Conservation (phyloP, 345 rosid species). For the Acer yangbiense region DNA sequence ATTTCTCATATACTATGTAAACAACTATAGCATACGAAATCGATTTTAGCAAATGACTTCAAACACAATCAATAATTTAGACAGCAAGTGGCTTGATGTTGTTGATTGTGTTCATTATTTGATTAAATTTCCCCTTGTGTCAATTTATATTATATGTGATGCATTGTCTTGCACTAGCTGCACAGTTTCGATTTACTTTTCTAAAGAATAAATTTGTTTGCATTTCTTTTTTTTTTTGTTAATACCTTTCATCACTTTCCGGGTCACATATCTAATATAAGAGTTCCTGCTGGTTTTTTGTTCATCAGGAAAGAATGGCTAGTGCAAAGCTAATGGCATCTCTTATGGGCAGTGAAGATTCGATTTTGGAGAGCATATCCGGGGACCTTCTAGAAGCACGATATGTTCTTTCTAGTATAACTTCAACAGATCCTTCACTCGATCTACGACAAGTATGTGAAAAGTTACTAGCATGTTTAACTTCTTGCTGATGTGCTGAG, state of each 20-base stretch:
- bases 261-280: background rate
- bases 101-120: too few relatives aligned
- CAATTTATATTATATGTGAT: background rate
- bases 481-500: conserved; percentile 33
- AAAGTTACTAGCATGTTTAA: conserved; percentile 61
- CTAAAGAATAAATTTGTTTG: background rate
- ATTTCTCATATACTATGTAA: too few relatives aligned
- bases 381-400: conserved; percentile 72
- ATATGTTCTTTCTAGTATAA: conserved; percentile 51
- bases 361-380: conserved; percentile 61
- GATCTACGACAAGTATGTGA: conserved; percentile 57
- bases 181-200: background rate
- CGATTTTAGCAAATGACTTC: too few relatives aligned
- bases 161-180: background rate
- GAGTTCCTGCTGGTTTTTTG: conserved; percentile 6
- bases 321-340: conserved; percentile 83
- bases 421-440: conserved; percentile 56
- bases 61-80: too few relatives aligned
- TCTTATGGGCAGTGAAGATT: conserved; percentile 85
- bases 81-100: too few relatives aligned
- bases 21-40: too few relatives aligned
- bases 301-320: conserved; percentile 75
- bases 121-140: background rate
- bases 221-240: background rate
- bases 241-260: background rate